phyloP scores from a whole-genome alignment of 2,329 filamentous ascomycete species.

The Ophiostoma triangulosporum region DNA sequence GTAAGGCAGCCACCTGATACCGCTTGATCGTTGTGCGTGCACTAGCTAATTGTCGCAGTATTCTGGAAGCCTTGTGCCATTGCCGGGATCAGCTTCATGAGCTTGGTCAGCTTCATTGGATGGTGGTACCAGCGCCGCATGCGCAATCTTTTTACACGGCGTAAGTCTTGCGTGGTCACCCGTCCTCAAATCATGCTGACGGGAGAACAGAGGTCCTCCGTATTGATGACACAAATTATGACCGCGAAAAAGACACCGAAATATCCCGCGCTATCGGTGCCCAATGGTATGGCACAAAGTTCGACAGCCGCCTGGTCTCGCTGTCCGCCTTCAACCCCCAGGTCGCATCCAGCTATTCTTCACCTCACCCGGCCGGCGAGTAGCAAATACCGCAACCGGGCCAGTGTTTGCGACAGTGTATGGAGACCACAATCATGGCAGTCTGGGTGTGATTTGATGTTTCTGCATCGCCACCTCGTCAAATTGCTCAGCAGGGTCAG shows the following conservation, averaged over 20 bases:
- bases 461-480: no score
- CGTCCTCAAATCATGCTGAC: no score
- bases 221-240: neutral
- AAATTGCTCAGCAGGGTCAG: no score
- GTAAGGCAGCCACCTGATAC: neutral
- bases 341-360: no score
- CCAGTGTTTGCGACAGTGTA: no score
- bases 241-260: neutral
- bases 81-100: constrained; percentile 17
- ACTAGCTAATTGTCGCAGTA: constrained; percentile 6
- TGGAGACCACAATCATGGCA: no score
- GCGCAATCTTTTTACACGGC: constrained; percentile 14
- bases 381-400: no score
- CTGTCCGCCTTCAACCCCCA: no score
- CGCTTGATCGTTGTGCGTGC: no score
- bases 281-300: neutral
- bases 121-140: constrained; percentile 20
- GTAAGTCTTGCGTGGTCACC: constrained; percentile 5
- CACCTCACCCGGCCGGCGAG: no score
- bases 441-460: no score
- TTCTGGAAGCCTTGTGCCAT: constrained; percentile 16
- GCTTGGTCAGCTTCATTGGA: constrained; percentile 15
- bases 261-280: neutral
- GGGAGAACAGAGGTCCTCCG: neutral
- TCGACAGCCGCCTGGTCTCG: neutral